phyloP scores from a whole-genome alignment of 2,329 filamentous ascomycete genomes.

The Akanthomyces uredinophilus region DNA sequence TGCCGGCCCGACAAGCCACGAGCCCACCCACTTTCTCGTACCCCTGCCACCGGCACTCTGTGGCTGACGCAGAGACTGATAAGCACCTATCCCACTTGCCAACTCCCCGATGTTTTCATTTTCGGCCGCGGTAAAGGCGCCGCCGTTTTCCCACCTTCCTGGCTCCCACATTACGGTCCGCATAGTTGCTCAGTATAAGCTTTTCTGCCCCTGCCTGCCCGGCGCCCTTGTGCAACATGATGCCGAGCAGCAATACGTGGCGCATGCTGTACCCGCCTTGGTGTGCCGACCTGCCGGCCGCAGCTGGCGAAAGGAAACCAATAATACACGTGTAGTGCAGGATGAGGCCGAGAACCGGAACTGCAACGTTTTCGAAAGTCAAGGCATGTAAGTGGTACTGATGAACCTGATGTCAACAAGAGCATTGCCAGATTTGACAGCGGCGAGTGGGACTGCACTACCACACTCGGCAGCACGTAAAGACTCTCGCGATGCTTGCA shows the following conservation, averaged over 20 bases:
- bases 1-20: slow-evolving; percentile 11
- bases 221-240: not conserved
- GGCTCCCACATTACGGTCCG: not conserved
- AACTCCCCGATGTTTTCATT: not conserved
- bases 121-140: not conserved
- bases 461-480: no score
- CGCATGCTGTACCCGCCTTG: not conserved
- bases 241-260: not conserved
- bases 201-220: not conserved
- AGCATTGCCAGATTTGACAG: not conserved
- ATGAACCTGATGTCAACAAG: not conserved
- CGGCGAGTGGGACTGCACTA: no score
- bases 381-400: not conserved
- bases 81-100: slow-evolving; percentile 1
- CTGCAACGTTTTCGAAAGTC: not conserved
- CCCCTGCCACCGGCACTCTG: not conserved
- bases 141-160: not conserved
- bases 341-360: not conserved
- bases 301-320: not conserved
- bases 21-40: not conserved
- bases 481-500: no score
- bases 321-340: not conserved
- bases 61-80: not conserved
- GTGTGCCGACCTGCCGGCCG: not conserved
- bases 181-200: no score